phyloP scores from a whole-genome alignment of 176 grass and related monocot species.

The Zoysia japonica region DNA sequence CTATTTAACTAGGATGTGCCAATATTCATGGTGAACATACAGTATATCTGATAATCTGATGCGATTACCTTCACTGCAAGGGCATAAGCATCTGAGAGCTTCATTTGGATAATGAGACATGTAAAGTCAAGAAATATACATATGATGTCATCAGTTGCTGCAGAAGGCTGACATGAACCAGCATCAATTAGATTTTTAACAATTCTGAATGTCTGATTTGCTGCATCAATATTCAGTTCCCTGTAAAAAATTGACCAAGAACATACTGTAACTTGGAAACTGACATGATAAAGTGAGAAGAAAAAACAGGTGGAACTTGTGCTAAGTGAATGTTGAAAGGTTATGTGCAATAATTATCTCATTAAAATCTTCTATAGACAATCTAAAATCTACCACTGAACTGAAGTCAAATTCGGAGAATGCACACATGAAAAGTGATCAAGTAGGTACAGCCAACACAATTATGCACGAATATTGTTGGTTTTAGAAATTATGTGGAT shows the following conservation, averaged over 20 bases:
- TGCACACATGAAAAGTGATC: conserved; percentile 12
- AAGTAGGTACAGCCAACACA: not conserved
- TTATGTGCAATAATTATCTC: not conserved
- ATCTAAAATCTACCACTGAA: conserved; percentile 22
- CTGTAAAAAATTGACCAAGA: conserved; percentile 48
- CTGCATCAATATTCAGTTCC: conserved; percentile 64
- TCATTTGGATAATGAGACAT: conserved; percentile 64
- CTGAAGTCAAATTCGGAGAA: conserved; percentile 10
- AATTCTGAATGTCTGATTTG: conserved; percentile 80
- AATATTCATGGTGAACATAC: conserved; percentile 17
- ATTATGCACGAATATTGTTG: not conserved
- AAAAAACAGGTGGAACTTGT: conserved; percentile 26
- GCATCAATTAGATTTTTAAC: conserved; percentile 80
- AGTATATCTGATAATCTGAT: not conserved
- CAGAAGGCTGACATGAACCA: conserved; percentile 56
- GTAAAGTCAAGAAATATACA: conserved; percentile 65
- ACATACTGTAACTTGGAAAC: not conserved
- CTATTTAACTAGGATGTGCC: conserved; percentile 12
- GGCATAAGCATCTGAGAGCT: conserved; percentile 63
- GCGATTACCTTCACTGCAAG: conserved; percentile 69
- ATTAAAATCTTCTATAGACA: not conserved
- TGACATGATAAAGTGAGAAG: conserved; percentile 19
- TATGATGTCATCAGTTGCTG: conserved; percentile 47
- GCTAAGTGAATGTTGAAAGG: not conserved
- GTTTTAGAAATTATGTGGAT: conserved; percentile 12